Conservation (phyloP, 345 rosid species). For the Odontarrhena argentea region DNA sequence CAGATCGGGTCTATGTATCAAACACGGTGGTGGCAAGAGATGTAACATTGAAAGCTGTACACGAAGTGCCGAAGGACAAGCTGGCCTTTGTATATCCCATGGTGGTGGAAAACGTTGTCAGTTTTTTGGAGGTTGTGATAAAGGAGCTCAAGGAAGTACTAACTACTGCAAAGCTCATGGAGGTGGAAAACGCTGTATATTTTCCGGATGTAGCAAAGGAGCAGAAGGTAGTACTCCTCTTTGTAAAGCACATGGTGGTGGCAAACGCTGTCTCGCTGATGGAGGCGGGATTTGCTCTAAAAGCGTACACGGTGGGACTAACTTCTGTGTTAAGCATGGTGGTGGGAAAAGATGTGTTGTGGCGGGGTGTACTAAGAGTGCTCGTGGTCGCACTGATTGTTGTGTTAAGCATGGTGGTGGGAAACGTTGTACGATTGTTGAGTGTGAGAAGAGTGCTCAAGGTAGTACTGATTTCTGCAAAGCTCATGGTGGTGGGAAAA, state of each 20-base stretch:
- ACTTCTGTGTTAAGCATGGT: conserved; percentile 91
- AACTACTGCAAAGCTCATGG: conserved; percentile 90
- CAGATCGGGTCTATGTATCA: conserved; percentile 85
- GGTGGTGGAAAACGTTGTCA: conserved; percentile 96
- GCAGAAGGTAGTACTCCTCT: conserved; percentile 96
- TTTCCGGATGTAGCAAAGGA: conserved; percentile 86
- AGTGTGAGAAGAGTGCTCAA: conserved; percentile 94
- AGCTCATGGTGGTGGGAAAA: conserved; percentile 96
- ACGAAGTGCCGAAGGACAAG: conserved; percentile 93
- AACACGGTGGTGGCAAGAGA: conserved; percentile 95
- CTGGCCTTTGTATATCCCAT: conserved; percentile 91
- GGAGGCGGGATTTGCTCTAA: conserved; percentile 97
- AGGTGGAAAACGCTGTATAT: conserved; percentile 90
- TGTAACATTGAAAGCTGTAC: conserved; percentile 74
- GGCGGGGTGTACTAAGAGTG: conserved; percentile 82
- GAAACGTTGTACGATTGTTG: conserved; percentile 61
- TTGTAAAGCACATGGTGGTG: conserved; percentile 97
- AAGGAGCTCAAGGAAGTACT: conserved; percentile 96
- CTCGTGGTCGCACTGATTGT: conserved; percentile 90
- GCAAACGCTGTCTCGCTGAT: conserved; percentile 78
- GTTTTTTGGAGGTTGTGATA: conserved; percentile 49
- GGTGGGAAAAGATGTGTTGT: conserved; percentile 91
- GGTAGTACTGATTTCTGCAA: conserved; percentile 92
- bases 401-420: conserved; percentile 97
- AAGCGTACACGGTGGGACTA: conserved; percentile 92